These are phyloP conservation scores for Polytrichum formosum DNA, from an alignment of 225 moss, liverwort and hornwort species.

Conservation along the genomic window DNA sequence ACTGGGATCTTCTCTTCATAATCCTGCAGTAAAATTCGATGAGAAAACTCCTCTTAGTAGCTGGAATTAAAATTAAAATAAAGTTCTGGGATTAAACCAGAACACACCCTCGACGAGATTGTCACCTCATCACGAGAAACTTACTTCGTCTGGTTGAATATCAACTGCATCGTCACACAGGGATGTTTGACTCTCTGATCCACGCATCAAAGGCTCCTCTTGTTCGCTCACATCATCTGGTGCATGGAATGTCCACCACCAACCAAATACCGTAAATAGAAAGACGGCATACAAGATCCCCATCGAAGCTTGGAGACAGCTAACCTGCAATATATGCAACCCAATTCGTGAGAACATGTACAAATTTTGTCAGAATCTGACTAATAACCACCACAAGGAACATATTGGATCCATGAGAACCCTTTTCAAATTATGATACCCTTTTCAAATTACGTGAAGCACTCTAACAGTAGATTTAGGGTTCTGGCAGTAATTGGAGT, in stretches of 20 bases:
- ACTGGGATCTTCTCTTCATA: slow-evolving; percentile 26
- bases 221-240: slow-evolving; percentile 25
- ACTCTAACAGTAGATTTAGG: no score
- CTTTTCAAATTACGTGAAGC: no score
- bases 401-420: no score
- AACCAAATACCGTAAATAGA: slow-evolving; percentile 56
- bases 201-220: slow-evolving; percentile 51
- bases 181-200: slow-evolving; percentile 34
- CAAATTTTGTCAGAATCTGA: no score
- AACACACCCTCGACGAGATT: no score
- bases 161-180: slow-evolving; percentile 34
- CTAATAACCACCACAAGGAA: no score
- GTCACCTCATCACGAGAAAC: slow-evolving; percentile 2
- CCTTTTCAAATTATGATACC: no score
- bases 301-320: slow-evolving; percentile 66
- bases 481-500: no score
- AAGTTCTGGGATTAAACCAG: no score
- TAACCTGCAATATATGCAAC: slow-evolving; percentile 43
- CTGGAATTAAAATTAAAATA: background rate
- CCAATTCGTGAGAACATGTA: background rate
- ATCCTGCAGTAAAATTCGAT: slow-evolving; percentile 25
- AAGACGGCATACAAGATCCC: slow-evolving; percentile 59
- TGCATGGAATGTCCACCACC: slow-evolving; percentile 62
- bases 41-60: background rate
- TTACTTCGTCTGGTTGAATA: slow-evolving; percentile 32